These are phyloP conservation scores for Rheum nobile DNA, from an alignment of 148 eudicot species.

Conservation along the genomic window DNA sequence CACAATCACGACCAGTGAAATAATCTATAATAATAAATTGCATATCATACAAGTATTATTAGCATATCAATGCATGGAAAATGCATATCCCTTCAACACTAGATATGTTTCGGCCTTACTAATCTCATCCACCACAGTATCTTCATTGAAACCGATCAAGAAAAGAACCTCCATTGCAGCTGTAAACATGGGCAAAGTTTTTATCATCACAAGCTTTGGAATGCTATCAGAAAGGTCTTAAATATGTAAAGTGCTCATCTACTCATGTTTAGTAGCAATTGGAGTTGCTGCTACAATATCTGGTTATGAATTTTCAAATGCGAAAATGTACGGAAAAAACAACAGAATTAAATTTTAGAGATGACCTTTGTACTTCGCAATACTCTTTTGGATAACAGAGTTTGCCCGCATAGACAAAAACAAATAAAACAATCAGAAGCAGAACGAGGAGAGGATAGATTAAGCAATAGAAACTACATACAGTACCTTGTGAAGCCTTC, in stretches of 20 bases:
- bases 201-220: neutral
- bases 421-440: neutral
- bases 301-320: neutral
- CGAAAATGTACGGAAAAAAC: neutral
- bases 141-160: no score
- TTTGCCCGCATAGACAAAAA: constrained; percentile 73
- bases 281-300: neutral
- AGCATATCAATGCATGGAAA: no score
- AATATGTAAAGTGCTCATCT: no score
- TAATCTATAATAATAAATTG: no score
- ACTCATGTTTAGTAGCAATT: neutral
- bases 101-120: no score
- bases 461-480: neutral
- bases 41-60: no score
- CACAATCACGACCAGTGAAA: no score
- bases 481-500: constrained; percentile 68
- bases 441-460: neutral
- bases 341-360: constrained; percentile 9
- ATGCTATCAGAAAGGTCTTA: neutral
- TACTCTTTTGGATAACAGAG: constrained; percentile 53
- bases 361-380: no score
- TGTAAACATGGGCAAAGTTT: no score
- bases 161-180: no score
- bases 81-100: no score
- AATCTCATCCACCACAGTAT: no score